Evolutionary conservation across 306 rosid genomes (phyloP), one percentile per base, ranked within the genome.

Genomic region (Coriaria nepalensis): DNA sequence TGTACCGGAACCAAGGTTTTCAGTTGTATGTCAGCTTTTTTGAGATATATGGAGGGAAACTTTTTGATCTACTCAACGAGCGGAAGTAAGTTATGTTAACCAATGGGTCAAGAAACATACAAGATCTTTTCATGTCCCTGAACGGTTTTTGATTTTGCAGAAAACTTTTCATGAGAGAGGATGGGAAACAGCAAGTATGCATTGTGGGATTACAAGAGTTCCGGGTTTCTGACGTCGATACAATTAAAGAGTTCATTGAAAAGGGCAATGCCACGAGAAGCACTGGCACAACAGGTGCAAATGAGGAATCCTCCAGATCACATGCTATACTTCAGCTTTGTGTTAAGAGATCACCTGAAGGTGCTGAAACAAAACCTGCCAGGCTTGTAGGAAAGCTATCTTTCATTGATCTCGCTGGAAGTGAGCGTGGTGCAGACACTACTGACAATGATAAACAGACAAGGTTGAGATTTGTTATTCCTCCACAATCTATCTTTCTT

Each of bases 371-470:
- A 60, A 92, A 85, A 70, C 93, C 96, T 50, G 87, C 94, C 32
- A 96, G 94, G 33, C 44, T 68, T 60, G 83, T 92, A 39, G 98
- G 98, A 53, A 92, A 92, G 68, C 94, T 92, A 53, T 92, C 98
- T 48, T 92, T 92, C 71, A 92, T 92, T 60, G 98, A 92, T 67
- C 98, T 92, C 57, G 98, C 98, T 39, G 98, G 98, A 78, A 92
- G 98, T 64, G 98, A 92, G 69, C 96, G 98, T 20, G 98, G 98
- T 59, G 98, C 98, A n/a, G 98, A 92, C 60, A 92, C 98, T 41
- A 92, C 98, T 9, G 98, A 92, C 62, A 92, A 92, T 69, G 98
- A 92, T 62, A 92, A 82, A 60, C 98, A 77, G 53, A 92, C 98
- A 35, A 82, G 98, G 98, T n/a, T n/a, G n/a, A n/a, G n/a, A n/a